Conservation (phyloP, 1,139 yeast species). For the Nakaseomyces glabratus region DNA sequence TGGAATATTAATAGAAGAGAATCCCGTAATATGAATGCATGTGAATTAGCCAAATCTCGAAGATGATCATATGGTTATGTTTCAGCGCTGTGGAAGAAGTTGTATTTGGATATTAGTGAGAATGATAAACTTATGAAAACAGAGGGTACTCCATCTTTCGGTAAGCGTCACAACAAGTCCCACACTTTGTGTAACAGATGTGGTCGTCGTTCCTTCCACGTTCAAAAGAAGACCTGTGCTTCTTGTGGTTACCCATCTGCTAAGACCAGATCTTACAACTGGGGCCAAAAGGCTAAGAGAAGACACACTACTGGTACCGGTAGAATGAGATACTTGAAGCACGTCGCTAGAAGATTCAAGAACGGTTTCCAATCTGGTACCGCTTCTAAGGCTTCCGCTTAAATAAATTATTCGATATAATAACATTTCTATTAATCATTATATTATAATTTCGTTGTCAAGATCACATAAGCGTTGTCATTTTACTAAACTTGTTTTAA, state of each 20-base stretch:
- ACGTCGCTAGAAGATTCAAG: conserved; percentile 95
- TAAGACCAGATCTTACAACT: conserved; percentile 96
- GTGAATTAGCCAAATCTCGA: too few relatives aligned
- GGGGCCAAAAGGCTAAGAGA: conserved; percentile 99
- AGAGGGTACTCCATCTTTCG: conserved; percentile 99
- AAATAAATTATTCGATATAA: conserved; percentile 11
- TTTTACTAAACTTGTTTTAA: too few relatives aligned
- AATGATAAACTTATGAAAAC: too few relatives aligned
- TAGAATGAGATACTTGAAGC: conserved; percentile 97
- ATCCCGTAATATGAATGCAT: too few relatives aligned
- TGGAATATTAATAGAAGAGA: too few relatives aligned
- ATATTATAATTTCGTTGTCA: conserved; percentile 6
- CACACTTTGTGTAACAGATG: conserved; percentile 99
- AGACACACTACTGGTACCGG: conserved; percentile 99
- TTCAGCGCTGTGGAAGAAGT: too few relatives aligned
- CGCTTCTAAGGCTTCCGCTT: conserved; percentile 34
- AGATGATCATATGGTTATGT: too few relatives aligned
- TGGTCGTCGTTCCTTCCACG: conserved; percentile 98
- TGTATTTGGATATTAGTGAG: too few relatives aligned
- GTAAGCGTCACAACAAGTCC: conserved; percentile 99
- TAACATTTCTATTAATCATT: conserved; percentile 7
- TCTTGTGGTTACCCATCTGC: conserved; percentile 99
- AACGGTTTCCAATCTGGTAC: conserved; percentile 95
- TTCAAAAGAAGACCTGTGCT: conserved; percentile 98
- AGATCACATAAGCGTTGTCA: too few relatives aligned